Evolutionary conservation across 352 stramenopile species (phyloP), one percentile per base, ranked within the genome.

Genomic region (Elongisporangium prolatum): DNA sequence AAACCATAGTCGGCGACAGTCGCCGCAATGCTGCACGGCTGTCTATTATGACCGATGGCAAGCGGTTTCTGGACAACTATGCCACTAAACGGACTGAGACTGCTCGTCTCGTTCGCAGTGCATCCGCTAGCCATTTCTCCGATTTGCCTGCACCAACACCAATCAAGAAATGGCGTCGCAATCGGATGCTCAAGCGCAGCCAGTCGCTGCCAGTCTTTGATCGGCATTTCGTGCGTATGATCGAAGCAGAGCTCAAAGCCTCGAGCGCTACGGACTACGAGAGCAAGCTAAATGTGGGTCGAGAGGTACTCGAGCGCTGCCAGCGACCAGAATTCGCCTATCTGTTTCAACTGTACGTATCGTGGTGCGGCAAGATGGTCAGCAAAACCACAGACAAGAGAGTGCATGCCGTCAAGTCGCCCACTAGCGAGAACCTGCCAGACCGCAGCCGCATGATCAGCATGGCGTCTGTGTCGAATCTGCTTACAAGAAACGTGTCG

Each of bases 131-230:
- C 11, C 10, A 44, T 44, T 11, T 44, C 10, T 44, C 34, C 10
- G 34, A 44, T 11, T 13, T 13, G 11, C 17, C 5, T 13, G 10
- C 4, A 3, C 34, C 9, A 13, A 17, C 34, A 44, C 9, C 11
- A 44, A 13, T 44, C 1, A 44, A 44, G 11, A 44, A 44, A 44
- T 44, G 69, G 37, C 64, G 71, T 0, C 57, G 59, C 52, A 73
- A 52, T n/a, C 67, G 78, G 2, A 69, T 83, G 13, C 54, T 89
- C 0, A 86, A 86, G 48, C 77, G 79, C 9, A 86, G 72, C 14
- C 77, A 86, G 50, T 89, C 79, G 1, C 57, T 89, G 28, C 79
- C 79, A 1, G 65, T 85, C 17, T 89, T 89, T 44, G 75, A 89
- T 25, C 63, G 61, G 0, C 73, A 89, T n/a, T 89, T 86, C 21